phyloP scores from a whole-genome alignment of 2,329 filamentous ascomycete species.

The Alternaria consortialis region DNA sequence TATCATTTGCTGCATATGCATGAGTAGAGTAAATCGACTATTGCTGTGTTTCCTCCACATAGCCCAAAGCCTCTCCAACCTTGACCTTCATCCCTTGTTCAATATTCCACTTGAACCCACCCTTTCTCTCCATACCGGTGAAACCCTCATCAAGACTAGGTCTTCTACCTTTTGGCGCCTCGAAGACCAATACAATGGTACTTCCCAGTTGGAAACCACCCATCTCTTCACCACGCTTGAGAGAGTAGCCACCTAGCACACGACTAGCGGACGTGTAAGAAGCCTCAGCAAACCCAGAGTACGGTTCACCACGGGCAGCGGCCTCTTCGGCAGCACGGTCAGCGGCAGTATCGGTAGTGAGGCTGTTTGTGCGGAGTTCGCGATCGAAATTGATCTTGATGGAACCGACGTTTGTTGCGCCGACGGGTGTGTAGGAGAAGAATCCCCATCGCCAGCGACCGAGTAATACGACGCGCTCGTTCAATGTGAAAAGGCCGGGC shows the following conservation, averaged over 20 bases:
- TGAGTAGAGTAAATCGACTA: neutral
- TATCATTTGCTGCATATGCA: constrained; percentile 6
- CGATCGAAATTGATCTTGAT: constrained; percentile 97
- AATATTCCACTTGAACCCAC: constrained; percentile 86
- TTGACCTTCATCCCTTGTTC: constrained; percentile 88
- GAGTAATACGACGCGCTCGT: constrained; percentile 92
- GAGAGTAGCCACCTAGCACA: constrained; percentile 81
- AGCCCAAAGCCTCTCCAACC: constrained; percentile 86
- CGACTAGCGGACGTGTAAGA: constrained; percentile 81
- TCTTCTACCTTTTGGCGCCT: constrained; percentile 76
- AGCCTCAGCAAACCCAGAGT: constrained; percentile 91
- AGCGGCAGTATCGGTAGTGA: constrained; percentile 91
- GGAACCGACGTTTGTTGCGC: constrained; percentile 95
- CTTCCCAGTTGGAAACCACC: constrained; percentile 96
- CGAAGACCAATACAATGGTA: constrained; percentile 94
- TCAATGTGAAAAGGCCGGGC: constrained; percentile 93
- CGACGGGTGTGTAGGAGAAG: constrained; percentile 94
- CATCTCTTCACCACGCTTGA: constrained; percentile 94
- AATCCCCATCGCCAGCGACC: constrained; percentile 97
- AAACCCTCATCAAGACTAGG: constrained; percentile 67
- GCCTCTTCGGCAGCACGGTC: constrained; percentile 86
- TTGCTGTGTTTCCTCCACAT: constrained; percentile 62
- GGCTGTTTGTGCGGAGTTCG: constrained; percentile 90
- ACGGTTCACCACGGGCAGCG: constrained; percentile 76
- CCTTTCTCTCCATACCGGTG: constrained; percentile 60